phyloP scores from a whole-genome alignment of 441 rosid species.

The Erodium trifolium region DNA sequence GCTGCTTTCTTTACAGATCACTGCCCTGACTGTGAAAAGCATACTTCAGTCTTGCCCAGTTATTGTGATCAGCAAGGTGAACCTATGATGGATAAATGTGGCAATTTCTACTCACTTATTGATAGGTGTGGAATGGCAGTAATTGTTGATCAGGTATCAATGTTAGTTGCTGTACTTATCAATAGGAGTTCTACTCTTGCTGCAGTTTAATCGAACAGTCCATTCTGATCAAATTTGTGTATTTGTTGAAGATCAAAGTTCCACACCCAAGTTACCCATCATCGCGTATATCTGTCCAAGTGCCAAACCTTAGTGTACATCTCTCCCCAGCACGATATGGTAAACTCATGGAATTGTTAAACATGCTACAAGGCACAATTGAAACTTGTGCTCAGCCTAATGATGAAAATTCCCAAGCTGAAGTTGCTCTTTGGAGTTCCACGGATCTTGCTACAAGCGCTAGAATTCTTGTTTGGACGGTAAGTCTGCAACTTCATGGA shows the following conservation, averaged over 20 bases:
- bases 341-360: conserved; percentile 67
- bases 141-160: conserved; percentile 83
- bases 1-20: conserved; percentile 85
- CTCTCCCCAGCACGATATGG: conserved; percentile 79
- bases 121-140: conserved; percentile 97
- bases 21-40: conserved; percentile 42
- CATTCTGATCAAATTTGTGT: conserved; percentile 16
- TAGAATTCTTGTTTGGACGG: conserved; percentile 95
- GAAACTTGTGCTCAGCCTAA: conserved; percentile 60
- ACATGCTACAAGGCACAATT: conserved; percentile 47
- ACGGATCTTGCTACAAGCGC: conserved; percentile 71
- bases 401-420: conserved; percentile 54
- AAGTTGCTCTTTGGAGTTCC: conserved; percentile 55
- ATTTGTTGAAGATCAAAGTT: conserved; percentile 64
- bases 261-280: conserved; percentile 87
- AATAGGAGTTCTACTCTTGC: neutral
- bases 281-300: conserved; percentile 85
- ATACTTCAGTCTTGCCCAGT: conserved; percentile 34
- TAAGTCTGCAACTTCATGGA: conserved; percentile 23
- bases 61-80: conserved; percentile 32
- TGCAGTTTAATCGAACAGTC: conserved; percentile 14
- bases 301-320: conserved; percentile 95
- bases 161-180: conserved; percentile 7
- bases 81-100: conserved; percentile 35
- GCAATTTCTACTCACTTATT: conserved; percentile 61